Evolutionary conservation across 2,329 filamentous ascomycete genomes (phyloP).

Genomic region (Fusarium albidum): DNA sequence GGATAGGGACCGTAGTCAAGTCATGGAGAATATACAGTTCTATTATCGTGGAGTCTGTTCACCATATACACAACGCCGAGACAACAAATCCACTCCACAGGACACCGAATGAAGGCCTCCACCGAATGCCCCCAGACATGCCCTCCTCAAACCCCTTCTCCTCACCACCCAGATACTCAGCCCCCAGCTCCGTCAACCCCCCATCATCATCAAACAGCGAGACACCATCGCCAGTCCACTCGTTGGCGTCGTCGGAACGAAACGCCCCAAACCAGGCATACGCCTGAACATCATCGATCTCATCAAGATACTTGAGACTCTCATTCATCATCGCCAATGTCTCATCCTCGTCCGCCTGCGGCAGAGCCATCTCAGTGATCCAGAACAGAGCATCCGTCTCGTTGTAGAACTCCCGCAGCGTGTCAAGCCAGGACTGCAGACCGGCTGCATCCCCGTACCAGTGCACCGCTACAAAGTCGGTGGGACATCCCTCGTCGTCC

Average conservation of each 20-base stretch:
- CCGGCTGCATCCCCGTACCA: conserved; percentile 51
- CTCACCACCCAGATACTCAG: conserved; percentile 50
- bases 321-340: conserved; percentile 52
- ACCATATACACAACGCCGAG: conserved; percentile 1
- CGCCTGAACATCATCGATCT: conserved; percentile 43
- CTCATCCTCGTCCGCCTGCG: conserved; percentile 43
- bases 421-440: conserved; percentile 46
- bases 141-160: conserved; percentile 49
- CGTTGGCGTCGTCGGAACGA: conserved; percentile 47
- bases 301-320: conserved; percentile 47
- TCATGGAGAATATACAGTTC: too few relatives aligned
- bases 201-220: conserved; percentile 49
- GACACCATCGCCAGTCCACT: conserved; percentile 50
- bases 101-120: not conserved
- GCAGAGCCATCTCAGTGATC: conserved; percentile 52
- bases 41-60: too few relatives aligned
- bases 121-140: conserved; percentile 20
- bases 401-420: conserved; percentile 48
- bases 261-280: conserved; percentile 55
- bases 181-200: conserved; percentile 49
- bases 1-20: too few relatives aligned
- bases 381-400: conserved; percentile 40
- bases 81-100: not conserved
- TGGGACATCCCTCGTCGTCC: conserved; percentile 47
- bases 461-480: conserved; percentile 52